These are phyloP conservation scores for Mycena kentingensis DNA, from an alignment of 768 basidiomycete genomes.

Conservation along the genomic window DNA sequence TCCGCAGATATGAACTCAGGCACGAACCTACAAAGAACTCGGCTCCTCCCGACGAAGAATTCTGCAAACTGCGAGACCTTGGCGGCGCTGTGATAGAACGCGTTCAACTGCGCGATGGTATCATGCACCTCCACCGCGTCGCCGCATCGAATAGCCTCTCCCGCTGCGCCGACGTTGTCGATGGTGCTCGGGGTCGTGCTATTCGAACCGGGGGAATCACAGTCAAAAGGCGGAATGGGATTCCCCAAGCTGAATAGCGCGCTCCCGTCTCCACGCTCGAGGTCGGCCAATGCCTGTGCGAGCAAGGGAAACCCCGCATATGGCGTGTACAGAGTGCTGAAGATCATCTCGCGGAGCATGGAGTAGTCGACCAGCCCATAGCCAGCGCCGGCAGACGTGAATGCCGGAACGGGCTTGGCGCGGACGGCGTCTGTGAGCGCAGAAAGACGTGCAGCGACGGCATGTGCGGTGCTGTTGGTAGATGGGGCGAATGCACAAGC, in stretches of 20 bases:
- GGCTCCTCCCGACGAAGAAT: slow-evolving; percentile 7
- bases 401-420: slow-evolving; percentile 23
- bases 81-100: slow-evolving; percentile 12
- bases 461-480: slow-evolving; percentile 23
- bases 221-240: too few relatives aligned
- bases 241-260: slow-evolving; percentile 20
- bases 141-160: slow-evolving; percentile 20
- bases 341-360: slow-evolving; percentile 24
- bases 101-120: slow-evolving; percentile 16
- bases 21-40: slow-evolving; percentile 12
- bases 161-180: neutral
- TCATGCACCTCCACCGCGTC: slow-evolving; percentile 22
- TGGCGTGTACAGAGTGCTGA: slow-evolving; percentile 26
- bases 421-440: slow-evolving; percentile 21
- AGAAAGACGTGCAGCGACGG: slow-evolving; percentile 21
- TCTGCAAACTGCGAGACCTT: slow-evolving; percentile 22
- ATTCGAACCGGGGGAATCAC: slow-evolving; percentile 2
- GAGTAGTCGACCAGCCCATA: slow-evolving; percentile 31
- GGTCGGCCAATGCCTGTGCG: slow-evolving; percentile 26
- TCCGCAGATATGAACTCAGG: too few relatives aligned
- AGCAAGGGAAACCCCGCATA: slow-evolving; percentile 19
- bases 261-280: slow-evolving; percentile 29
- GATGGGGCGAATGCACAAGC: slow-evolving; percentile 25
- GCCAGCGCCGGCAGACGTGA: slow-evolving; percentile 6
- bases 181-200: too few relatives aligned